phyloP scores from a whole-genome alignment of 83 land plant genomes.

The Picea engelmannii region DNA sequence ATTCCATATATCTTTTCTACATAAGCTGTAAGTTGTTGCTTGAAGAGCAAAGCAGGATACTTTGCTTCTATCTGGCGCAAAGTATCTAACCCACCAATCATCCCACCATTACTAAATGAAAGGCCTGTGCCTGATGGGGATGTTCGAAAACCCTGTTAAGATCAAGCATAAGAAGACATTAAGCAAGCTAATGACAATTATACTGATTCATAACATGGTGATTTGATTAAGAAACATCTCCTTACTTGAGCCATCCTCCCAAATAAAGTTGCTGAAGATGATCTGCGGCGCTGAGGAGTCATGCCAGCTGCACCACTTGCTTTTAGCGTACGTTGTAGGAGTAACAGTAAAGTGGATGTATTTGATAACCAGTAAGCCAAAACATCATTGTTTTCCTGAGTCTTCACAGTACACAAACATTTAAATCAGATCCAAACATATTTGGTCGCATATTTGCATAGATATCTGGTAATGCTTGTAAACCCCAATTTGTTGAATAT shows the following conservation, averaged over 20 bases:
- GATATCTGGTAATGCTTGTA: background rate
- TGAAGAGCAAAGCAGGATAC: constrained; percentile 94
- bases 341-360: constrained; percentile 70
- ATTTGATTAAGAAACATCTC: background rate
- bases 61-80: constrained; percentile 94
- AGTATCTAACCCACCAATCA: constrained; percentile 72
- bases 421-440: background rate
- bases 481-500: background rate
- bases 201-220: background rate
- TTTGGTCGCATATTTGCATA: background rate
- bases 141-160: constrained; percentile 66
- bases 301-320: constrained; percentile 80
- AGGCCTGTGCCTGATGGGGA: constrained; percentile 75
- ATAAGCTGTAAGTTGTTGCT: constrained; percentile 96
- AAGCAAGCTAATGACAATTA: background rate
- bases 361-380: constrained; percentile 86
- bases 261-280: constrained; percentile 74
- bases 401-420: constrained; percentile 25
- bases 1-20: constrained; percentile 97
- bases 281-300: constrained; percentile 63
- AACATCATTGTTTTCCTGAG: constrained; percentile 64
- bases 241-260: constrained; percentile 65
- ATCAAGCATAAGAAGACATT: background rate
- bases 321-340: constrained; percentile 77
- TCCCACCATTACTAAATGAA: constrained; percentile 70